phyloP scores from a whole-genome alignment of 176 grass and related monocot genomes.

The Oryza punctata region DNA sequence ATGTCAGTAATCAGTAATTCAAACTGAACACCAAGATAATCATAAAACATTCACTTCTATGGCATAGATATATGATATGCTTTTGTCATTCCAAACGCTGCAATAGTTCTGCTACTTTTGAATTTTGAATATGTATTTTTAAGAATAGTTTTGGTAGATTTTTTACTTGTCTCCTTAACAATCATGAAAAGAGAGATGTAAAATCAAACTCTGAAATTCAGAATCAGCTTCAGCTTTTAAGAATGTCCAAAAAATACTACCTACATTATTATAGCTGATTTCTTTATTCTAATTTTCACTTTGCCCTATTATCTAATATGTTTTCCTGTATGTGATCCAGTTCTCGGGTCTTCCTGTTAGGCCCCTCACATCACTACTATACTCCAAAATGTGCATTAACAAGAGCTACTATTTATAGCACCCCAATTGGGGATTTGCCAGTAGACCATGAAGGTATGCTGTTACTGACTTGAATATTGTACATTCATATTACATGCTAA shows the following conservation, averaged over 20 bases:
- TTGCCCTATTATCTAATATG: constrained; percentile 6
- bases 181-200: too few relatives aligned
- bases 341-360: constrained; percentile 92
- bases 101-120: too few relatives aligned
- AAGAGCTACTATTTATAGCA: constrained; percentile 74
- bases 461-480: constrained; percentile 25
- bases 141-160: too few relatives aligned
- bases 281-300: constrained; percentile 7
- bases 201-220: too few relatives aligned
- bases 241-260: neutral
- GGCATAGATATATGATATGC: neutral
- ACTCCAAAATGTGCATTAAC: constrained; percentile 91
- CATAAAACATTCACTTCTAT: neutral
- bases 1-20: too few relatives aligned
- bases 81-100: neutral
- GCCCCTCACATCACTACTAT: constrained; percentile 97
- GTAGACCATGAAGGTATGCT: constrained; percentile 86
- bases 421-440: constrained; percentile 85
- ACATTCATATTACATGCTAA: neutral
- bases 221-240: neutral
- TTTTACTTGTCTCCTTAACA: too few relatives aligned
- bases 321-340: constrained; percentile 53
- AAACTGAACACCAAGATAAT: neutral
- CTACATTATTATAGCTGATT: neutral
- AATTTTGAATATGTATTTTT: too few relatives aligned